phyloP scores from a whole-genome alignment of 805 yeast species.

The Candida suzukii region DNA sequence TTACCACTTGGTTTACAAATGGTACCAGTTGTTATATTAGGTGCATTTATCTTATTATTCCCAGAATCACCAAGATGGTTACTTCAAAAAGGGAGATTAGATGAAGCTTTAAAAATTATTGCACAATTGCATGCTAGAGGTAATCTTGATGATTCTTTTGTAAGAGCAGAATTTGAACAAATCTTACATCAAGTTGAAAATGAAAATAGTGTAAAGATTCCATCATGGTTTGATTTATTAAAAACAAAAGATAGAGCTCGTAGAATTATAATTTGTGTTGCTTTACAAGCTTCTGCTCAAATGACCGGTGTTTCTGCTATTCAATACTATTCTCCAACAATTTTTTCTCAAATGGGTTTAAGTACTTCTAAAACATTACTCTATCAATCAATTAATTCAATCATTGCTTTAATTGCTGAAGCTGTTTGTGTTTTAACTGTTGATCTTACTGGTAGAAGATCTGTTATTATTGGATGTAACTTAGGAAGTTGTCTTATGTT shows the following conservation, averaged over 20 bases:
- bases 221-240: conserved; percentile 35
- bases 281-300: conserved; percentile 19
- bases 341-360: conserved; percentile 40
- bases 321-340: conserved; percentile 39
- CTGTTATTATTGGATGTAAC: conserved; percentile 11
- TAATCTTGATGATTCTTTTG: conserved; percentile 36
- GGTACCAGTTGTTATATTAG: conserved; percentile 37
- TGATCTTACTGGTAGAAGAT: conserved; percentile 18
- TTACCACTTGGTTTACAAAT: conserved; percentile 44
- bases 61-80: conserved; percentile 51
- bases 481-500: conserved; percentile 9
- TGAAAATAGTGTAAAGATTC: conserved; percentile 17
- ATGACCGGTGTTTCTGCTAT: conserved; percentile 39
- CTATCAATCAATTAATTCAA: conserved; percentile 18
- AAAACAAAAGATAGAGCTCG: conserved; percentile 16
- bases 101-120: conserved; percentile 34
- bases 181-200: conserved; percentile 43
- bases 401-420: conserved; percentile 18
- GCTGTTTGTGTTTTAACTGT: conserved; percentile 11
- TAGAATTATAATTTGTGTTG: conserved; percentile 19
- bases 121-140: conserved; percentile 35
- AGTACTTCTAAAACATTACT: conserved; percentile 17
- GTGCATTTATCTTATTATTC: conserved; percentile 30
- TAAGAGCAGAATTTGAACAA: conserved; percentile 49
- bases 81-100: conserved; percentile 37